These are phyloP conservation scores for Metschnikowia chrysomelidarum DNA, from an alignment of 805 yeast species.

Conservation along the genomic window DNA sequence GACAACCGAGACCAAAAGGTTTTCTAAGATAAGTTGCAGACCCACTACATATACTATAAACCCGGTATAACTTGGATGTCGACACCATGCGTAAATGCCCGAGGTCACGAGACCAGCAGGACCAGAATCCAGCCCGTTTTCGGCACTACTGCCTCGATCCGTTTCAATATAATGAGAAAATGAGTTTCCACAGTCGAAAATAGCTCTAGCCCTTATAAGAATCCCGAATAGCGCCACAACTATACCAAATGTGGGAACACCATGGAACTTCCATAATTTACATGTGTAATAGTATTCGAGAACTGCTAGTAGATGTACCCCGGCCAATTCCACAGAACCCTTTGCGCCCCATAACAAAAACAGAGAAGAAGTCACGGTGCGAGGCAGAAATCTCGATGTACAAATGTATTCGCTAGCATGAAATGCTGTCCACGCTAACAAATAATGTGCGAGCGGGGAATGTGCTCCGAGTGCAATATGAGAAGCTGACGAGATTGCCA, in stretches of 20 bases:
- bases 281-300: conserved; percentile 22
- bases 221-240: conserved; percentile 24
- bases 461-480: not conserved
- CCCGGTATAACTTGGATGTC: conserved; percentile 43
- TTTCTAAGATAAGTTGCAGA: conserved; percentile 27
- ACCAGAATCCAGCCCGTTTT: not conserved
- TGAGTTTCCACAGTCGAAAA: conserved; percentile 33
- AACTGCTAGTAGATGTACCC: conserved; percentile 26
- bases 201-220: conserved; percentile 26
- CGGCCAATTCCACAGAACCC: conserved; percentile 32
- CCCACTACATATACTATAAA: conserved; percentile 35
- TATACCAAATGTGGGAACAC: conserved; percentile 15
- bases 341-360: conserved; percentile 35
- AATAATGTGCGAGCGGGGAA: conserved; percentile 17
- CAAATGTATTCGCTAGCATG: conserved; percentile 29
- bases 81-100: conserved; percentile 29
- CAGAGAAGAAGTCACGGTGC: conserved; percentile 24
- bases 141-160: too few relatives aligned
- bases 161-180: conserved; percentile 33
- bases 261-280: conserved; percentile 6
- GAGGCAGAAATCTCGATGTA: conserved; percentile 26
- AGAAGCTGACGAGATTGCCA: not conserved
- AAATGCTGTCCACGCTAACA: conserved; percentile 21
- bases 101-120: conserved; percentile 25
- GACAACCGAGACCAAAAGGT: conserved; percentile 19